Percentiles rank a stretch among this genome's conserved stretches.
Conservation (phyloP, 371 early-diverging fungal species). For the Smittium mucronatum region DNA sequence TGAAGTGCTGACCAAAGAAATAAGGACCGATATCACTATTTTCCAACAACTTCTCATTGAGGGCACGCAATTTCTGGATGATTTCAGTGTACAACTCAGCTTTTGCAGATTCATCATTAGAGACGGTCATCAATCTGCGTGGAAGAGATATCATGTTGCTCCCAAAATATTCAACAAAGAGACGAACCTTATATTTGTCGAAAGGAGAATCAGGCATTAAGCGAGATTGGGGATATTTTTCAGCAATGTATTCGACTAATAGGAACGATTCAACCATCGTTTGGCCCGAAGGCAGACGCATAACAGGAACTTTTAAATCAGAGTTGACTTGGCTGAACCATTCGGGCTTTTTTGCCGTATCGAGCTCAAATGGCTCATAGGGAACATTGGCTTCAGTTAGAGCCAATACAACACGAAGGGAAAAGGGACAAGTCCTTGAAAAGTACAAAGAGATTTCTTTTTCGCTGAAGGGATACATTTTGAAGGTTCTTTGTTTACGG, state of each 20-base stretch:
- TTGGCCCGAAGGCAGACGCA: slow-evolving; percentile 46
- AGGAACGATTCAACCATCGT: slow-evolving; percentile 58
- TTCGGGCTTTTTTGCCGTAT: slow-evolving; percentile 45
- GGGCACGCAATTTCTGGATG: slow-evolving; percentile 12
- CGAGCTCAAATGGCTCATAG: slow-evolving; percentile 39
- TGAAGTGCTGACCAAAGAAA: slow-evolving; percentile 42
- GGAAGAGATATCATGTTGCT: slow-evolving; percentile 18
- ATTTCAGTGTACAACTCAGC: slow-evolving; percentile 5
- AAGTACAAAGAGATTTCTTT: slow-evolving; percentile 35
- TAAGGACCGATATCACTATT: slow-evolving; percentile 45
- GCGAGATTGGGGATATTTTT: slow-evolving; percentile 45
- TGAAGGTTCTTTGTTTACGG: no score
- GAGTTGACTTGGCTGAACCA: slow-evolving; percentile 55
- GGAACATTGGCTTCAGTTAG: slow-evolving; percentile 37
- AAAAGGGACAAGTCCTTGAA: slow-evolving; percentile 40
- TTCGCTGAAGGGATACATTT: slow-evolving; percentile 11
- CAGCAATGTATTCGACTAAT: slow-evolving; percentile 77
- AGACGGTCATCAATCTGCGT: slow-evolving; percentile 24
- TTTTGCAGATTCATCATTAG: slow-evolving; percentile 19
- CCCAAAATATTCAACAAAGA: slow-evolving; percentile 38
- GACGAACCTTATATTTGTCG: slow-evolving; percentile 46
- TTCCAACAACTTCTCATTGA: slow-evolving; percentile 32
- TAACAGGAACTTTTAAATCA: slow-evolving; percentile 51
- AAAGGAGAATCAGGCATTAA: slow-evolving; percentile 53
- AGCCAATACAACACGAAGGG: slow-evolving; percentile 47